Conservation (phyloP, 2,329 filamentous ascomycete species). For the Cytospora schulzeri region DNA sequence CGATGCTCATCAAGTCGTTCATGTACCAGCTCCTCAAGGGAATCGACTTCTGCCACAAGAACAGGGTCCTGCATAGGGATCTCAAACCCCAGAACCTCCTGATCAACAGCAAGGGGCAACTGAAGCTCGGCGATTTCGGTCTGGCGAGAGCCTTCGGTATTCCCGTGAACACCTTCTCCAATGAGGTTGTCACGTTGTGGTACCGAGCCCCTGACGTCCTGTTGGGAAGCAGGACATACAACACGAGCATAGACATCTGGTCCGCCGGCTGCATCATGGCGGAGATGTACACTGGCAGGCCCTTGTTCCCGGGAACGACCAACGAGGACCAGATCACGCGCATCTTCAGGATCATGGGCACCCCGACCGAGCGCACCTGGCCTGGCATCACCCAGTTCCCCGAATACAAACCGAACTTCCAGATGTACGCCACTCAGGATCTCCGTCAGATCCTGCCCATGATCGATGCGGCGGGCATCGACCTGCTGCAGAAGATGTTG, state of each 20-base stretch:
- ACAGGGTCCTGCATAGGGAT: slow-evolving; percentile 92
- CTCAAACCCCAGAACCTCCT: slow-evolving; percentile 95
- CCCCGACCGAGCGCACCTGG: slow-evolving; percentile 93
- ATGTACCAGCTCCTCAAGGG: slow-evolving; percentile 97
- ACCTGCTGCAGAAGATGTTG: slow-evolving; percentile 86
- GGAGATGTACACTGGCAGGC: slow-evolving; percentile 96
- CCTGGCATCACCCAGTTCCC: slow-evolving; percentile 91
- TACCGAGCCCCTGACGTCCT: slow-evolving; percentile 96
- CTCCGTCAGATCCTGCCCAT: slow-evolving; percentile 84
- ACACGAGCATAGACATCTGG: slow-evolving; percentile 99
- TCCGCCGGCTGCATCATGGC: slow-evolving; percentile 99
- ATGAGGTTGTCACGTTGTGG: slow-evolving; percentile 97
- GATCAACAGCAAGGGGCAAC: slow-evolving; percentile 85
- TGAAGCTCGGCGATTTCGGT: slow-evolving; percentile 95
- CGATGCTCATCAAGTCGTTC: slow-evolving; percentile 93
- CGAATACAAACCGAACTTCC: slow-evolving; percentile 97
- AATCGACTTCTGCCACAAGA: slow-evolving; percentile 97
- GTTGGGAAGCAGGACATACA: slow-evolving; percentile 92
- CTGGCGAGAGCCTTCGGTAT: slow-evolving; percentile 94
- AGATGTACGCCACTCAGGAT: slow-evolving; percentile 92
- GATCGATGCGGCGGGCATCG: slow-evolving; percentile 84
- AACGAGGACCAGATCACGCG: slow-evolving; percentile 97
- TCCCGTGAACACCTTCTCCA: slow-evolving; percentile 96
- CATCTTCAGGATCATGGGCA: slow-evolving; percentile 99
- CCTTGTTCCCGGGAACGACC: slow-evolving; percentile 94